Evolutionary conservation across 2,329 filamentous ascomycete species (phyloP).

Genomic region (Ophiostoma populinum): DNA sequence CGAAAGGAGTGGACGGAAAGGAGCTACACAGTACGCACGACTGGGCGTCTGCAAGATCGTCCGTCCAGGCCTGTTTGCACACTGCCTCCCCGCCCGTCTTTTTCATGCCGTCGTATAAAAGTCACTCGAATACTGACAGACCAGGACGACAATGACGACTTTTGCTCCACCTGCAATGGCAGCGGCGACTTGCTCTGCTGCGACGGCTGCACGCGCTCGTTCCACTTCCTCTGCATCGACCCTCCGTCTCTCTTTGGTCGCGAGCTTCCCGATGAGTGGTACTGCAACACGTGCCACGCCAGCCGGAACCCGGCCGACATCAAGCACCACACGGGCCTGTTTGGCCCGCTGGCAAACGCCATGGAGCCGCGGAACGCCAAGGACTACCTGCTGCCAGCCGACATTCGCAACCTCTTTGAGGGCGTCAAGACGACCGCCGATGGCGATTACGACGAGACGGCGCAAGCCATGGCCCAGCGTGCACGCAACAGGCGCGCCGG

Average conservation of each 20-base stretch:
- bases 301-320: slow-evolving; percentile 29
- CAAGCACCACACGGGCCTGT: slow-evolving; percentile 35
- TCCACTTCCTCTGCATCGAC: slow-evolving; percentile 78
- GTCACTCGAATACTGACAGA: neutral
- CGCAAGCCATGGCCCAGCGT: slow-evolving; percentile 4
- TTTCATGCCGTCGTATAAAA: neutral
- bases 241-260: slow-evolving; percentile 52
- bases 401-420: slow-evolving; percentile 60
- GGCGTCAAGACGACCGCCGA: slow-evolving; percentile 60
- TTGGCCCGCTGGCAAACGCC: slow-evolving; percentile 41
- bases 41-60: too few species aligned
- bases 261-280: slow-evolving; percentile 61
- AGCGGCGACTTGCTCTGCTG: slow-evolving; percentile 81
- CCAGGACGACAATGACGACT: slow-evolving; percentile 69
- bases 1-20: neutral
- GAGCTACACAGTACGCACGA: neutral
- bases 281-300: slow-evolving; percentile 55
- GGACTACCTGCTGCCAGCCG: slow-evolving; percentile 53
- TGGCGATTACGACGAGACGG: slow-evolving; percentile 63
- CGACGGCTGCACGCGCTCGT: slow-evolving; percentile 78
- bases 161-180: slow-evolving; percentile 71
- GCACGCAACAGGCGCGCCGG: slow-evolving; percentile 15
- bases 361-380: slow-evolving; percentile 54
- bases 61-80: neutral
- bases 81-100: neutral